phyloP scores from a whole-genome alignment of 140 eudicot genomes.

The Anethum foeniculum region DNA sequence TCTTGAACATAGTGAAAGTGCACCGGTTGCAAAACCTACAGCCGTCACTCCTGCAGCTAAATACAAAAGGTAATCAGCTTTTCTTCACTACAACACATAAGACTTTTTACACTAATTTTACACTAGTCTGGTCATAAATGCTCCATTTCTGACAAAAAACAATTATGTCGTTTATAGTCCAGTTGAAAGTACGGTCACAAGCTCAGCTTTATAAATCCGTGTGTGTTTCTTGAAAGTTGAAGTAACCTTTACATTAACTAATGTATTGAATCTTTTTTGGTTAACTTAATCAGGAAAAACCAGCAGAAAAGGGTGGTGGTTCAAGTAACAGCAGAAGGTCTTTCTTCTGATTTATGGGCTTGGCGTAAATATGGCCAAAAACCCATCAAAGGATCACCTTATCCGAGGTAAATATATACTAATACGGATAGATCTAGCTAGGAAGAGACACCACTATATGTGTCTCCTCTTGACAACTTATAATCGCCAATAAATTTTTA shows the following conservation, averaged over 20 bases:
- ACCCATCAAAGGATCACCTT: constrained; percentile 94
- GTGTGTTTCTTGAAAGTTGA: background rate
- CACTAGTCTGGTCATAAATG: too few species aligned
- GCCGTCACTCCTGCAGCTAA: constrained; percentile 21
- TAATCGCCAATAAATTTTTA: too few species aligned
- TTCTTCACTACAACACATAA: background rate
- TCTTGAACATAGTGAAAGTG: background rate
- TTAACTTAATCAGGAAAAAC: constrained; percentile 48
- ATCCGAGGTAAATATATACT: constrained; percentile 84
- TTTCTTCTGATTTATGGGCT: constrained; percentile 90
- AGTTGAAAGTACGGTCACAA: too few species aligned
- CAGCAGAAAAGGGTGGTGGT: constrained; percentile 70
- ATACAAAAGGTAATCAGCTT: constrained; percentile 28
- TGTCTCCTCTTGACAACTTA: too few species aligned
- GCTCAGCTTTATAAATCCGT: too few species aligned
- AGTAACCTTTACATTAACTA: background rate
- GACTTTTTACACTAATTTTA: too few species aligned
- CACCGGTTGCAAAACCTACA: background rate
- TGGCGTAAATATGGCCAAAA: constrained; percentile 99
- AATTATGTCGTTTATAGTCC: too few species aligned
- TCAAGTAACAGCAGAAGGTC: constrained; percentile 67
- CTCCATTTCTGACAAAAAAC: too few species aligned
- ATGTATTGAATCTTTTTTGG: constrained; percentile 9
- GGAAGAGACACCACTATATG: too few species aligned
- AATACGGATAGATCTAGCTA: background rate